Conservation (phyloP, 306 rosid species). For the Prunus mume region DNA sequence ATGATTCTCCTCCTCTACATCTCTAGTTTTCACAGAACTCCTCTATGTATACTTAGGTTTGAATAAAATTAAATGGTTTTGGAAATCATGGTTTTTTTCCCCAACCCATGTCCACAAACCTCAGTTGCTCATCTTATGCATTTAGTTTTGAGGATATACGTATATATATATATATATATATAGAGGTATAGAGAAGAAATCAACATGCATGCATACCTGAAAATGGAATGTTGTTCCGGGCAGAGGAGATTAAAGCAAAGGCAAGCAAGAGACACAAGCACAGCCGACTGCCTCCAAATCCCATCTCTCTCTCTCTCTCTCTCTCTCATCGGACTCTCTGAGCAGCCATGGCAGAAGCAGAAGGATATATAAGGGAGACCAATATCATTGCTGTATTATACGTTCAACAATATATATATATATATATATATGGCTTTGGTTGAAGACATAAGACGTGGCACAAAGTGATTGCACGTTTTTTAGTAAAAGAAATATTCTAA, state of each 20-base stretch:
- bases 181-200: not conserved
- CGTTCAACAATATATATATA: not conserved
- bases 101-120: no score
- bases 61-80: not conserved
- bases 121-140: no score
- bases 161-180: not conserved
- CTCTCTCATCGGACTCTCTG: no score
- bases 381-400: not conserved
- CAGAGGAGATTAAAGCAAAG: conserved; percentile 16
- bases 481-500: no score
- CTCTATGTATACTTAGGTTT: no score
- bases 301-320: conserved; percentile 26
- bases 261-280: conserved; percentile 26
- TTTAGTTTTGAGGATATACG: no score
- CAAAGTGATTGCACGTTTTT: no score
- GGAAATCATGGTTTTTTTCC: not conserved
- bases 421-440: not conserved
- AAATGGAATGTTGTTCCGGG: conserved; percentile 26
- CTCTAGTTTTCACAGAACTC: not conserved
- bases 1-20: not conserved
- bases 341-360: no score
- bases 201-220: conserved; percentile 25
- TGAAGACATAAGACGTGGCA: no score
- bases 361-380: not conserved
- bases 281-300: conserved; percentile 16